Conservation (phyloP, 805 yeast species). For the Myxozyma geophila region DNA sequence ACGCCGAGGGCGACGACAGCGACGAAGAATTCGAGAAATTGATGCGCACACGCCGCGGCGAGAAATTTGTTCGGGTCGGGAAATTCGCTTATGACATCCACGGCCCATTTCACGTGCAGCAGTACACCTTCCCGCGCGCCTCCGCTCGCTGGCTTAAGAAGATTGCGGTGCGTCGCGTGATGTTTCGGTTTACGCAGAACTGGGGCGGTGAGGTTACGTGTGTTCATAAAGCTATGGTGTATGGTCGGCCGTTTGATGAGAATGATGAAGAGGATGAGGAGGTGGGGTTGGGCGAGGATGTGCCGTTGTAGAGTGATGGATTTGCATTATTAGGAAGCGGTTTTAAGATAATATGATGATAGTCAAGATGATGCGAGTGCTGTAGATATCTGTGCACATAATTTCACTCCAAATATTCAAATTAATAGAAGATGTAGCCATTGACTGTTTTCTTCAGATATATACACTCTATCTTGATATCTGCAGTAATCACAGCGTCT, state of each 20-base stretch:
- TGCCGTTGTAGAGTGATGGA: not conserved
- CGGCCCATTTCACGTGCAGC: slow-evolving; percentile 8
- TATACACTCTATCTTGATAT: too few relatives aligned
- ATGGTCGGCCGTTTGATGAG: not conserved
- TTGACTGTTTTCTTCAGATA: too few relatives aligned
- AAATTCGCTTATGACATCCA: not conserved
- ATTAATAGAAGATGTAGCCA: too few relatives aligned
- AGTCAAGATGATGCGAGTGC: too few relatives aligned
- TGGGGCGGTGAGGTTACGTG: slow-evolving; percentile 13
- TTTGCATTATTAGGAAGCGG: too few relatives aligned
- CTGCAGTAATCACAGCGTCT: too few relatives aligned
- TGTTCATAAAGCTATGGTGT: slow-evolving; percentile 8
- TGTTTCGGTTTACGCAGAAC: slow-evolving; percentile 7
- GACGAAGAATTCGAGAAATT: not conserved
- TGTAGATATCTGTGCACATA: too few relatives aligned
- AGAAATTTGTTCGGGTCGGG: not conserved
- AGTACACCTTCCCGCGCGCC: slow-evolving; percentile 3
- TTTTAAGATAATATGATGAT: too few relatives aligned
- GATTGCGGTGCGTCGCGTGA: not conserved
- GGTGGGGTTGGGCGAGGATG: slow-evolving; percentile 7
- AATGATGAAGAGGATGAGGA: not conserved
- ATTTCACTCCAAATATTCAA: too few relatives aligned
- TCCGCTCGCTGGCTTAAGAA: not conserved
- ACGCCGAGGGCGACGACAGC: not conserved
- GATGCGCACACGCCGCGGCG: not conserved